Percentiles rank a stretch among this genome's conserved stretches.
Evolutionary conservation across 2,329 filamentous ascomycete species (phyloP).

Genomic region (Fusarium tupiense): DNA sequence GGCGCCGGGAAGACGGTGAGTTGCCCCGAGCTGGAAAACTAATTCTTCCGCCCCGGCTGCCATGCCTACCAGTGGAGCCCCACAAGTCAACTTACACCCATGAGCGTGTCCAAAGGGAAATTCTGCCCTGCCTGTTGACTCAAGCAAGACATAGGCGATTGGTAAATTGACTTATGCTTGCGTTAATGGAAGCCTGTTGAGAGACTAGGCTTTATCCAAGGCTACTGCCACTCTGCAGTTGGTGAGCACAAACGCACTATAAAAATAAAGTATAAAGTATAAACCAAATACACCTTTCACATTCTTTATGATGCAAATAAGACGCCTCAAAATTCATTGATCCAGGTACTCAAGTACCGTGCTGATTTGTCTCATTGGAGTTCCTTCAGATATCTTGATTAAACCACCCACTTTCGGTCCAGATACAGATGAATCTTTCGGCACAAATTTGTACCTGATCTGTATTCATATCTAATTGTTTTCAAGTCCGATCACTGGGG

Average conservation of each 20-base stretch:
- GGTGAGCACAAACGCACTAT: not conserved
- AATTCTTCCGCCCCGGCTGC: conserved; percentile 22
- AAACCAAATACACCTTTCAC: not conserved
- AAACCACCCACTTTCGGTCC: too few species aligned
- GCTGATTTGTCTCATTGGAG: not conserved
- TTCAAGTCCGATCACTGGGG: not conserved
- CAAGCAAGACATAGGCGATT: not conserved
- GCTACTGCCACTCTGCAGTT: not conserved
- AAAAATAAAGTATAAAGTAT: not conserved
- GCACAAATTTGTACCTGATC: not conserved
- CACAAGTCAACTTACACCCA: not conserved
- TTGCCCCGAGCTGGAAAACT: conserved; percentile 2
- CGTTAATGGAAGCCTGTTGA: not conserved
- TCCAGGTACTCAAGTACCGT: not conserved
- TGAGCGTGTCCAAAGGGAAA: not conserved
- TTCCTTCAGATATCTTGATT: not conserved
- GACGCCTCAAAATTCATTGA: not conserved
- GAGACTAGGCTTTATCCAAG: not conserved
- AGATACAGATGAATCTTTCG: not conserved
- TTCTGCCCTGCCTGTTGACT: not conserved
- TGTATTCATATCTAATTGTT: not conserved
- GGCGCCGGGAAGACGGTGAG: not conserved
- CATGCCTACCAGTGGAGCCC: not conserved
- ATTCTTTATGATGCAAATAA: not conserved
- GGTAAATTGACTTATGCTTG: not conserved